Evolutionary conservation across 495 filamentous ascomycete species (phyloP), one percentile per base, ranked within the genome.

Genomic region (Annulohypoxylon moriforme): DNA sequence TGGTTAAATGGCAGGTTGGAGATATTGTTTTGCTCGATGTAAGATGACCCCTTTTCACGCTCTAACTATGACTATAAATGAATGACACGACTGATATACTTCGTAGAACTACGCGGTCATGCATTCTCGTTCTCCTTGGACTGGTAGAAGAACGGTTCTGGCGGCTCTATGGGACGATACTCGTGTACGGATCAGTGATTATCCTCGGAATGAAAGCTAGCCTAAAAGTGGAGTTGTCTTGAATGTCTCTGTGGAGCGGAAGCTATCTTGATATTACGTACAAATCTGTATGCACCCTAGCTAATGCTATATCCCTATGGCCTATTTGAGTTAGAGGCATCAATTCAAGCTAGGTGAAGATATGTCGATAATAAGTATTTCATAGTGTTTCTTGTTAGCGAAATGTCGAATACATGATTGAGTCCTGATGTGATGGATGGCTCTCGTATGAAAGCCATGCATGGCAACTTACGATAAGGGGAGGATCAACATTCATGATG

Each of bases 101-200:
- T 36, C 33, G 31, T 11, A 76, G 75, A 76, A 76, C 55, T 75
- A 76, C 34, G 75, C 72, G 25, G 72, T 76, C 10, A 75, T 75
- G 75, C 75, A 76, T 58, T 72, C 75, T 4, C 68, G 75, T 27
- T 64, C 44, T 11, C 68, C 72, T 11, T 76, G 75, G 72, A 64
- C 49, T 16, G 75, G 75, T 1, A 63, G 70, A n/a, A 69, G 75
- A 44, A 69, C 42, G 4, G 72, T 76, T 8, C 33, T 76, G 0
- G 75, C 72, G n/a, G 75, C 68, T 3, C 53, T 76, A 10, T 76
- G 72, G 72, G 68, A 76, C 47, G 64, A 72, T 20, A 52, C 33
- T 6, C 59, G 61, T 29, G 58, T 49, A 13, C 64, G 69, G 14
- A 72, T 68, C 5, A 57, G 58, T 9, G 69, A 72, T 31, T 72